Conservation (phyloP, 148 eudicot genomes). For the Camellia granthamiana region DNA sequence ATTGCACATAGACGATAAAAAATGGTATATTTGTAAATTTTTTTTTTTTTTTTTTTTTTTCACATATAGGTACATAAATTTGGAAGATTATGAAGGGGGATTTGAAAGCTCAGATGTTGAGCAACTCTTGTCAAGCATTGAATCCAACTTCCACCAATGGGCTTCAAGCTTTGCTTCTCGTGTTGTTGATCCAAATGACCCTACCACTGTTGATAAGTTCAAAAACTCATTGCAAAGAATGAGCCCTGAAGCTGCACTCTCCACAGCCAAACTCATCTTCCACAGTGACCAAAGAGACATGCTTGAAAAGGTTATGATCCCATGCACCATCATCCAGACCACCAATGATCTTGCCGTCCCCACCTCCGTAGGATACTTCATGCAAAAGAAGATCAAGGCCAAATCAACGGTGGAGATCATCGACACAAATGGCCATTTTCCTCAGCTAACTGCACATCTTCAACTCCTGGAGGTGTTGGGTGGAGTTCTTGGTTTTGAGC, state of each 20-base stretch:
- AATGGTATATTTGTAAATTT: no score
- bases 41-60: background rate
- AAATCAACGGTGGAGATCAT: conserved; percentile 49
- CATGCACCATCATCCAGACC: conserved; percentile 65
- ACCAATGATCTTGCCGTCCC: conserved; percentile 61
- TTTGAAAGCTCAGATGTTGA: conserved; percentile 51
- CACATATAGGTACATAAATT: conserved; percentile 48
- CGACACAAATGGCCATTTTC: conserved; percentile 70
- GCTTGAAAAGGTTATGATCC: conserved; percentile 51
- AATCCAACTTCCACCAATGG: conserved; percentile 50
- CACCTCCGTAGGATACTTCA: conserved; percentile 48
- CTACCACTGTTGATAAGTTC: conserved; percentile 31
- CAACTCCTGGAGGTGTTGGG: conserved; percentile 49
- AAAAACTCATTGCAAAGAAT: conserved; percentile 43
- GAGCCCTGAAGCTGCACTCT: conserved; percentile 56
- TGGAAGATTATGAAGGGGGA: conserved; percentile 81
- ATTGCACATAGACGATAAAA: no score
- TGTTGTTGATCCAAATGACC: conserved; percentile 43
- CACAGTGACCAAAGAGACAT: conserved; percentile 48
- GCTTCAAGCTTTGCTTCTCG: conserved; percentile 46
- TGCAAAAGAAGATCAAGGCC: conserved; percentile 50
- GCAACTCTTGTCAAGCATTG: conserved; percentile 49
- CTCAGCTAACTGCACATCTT: conserved; percentile 58
- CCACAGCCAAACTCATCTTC: conserved; percentile 63
- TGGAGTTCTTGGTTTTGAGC: conserved; percentile 30